Evolutionary conservation across 2,329 filamentous ascomycete species (phyloP).

Genomic region (Aspergillus hiratsukae): DNA sequence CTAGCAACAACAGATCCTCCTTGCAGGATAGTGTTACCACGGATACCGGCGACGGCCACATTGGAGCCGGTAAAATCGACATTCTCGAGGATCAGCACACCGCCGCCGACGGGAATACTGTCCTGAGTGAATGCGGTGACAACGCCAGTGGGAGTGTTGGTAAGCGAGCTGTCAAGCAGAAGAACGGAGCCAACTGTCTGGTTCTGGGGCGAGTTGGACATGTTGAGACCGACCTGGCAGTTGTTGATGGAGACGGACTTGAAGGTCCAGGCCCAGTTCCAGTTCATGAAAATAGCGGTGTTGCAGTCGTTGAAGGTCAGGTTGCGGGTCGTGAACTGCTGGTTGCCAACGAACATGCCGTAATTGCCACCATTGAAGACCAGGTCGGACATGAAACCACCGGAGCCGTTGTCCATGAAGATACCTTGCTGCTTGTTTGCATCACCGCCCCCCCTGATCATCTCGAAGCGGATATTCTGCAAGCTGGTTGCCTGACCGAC

Average conservation of each 20-base stretch:
- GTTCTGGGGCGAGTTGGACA: slow-evolving; percentile 60
- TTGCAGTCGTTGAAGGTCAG: slow-evolving; percentile 75
- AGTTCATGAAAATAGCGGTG: slow-evolving; percentile 83
- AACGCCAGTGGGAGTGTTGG: slow-evolving; percentile 70
- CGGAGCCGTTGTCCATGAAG: slow-evolving; percentile 81
- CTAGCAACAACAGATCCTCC: slow-evolving; percentile 66
- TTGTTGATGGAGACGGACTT: slow-evolving; percentile 71
- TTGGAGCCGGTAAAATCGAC: slow-evolving; percentile 73
- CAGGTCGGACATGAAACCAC: slow-evolving; percentile 78
- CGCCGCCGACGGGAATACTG: slow-evolving; percentile 65
- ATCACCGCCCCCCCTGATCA: slow-evolving; percentile 61
- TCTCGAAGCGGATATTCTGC: slow-evolving; percentile 78
- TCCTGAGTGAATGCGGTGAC: slow-evolving; percentile 65
- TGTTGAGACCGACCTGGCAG: slow-evolving; percentile 72
- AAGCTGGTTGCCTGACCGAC: slow-evolving; percentile 77
- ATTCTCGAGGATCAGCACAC: slow-evolving; percentile 81
- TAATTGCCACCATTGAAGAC: slow-evolving; percentile 77
- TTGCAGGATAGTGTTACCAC: slow-evolving; percentile 58
- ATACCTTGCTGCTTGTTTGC: slow-evolving; percentile 70
- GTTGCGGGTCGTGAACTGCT: slow-evolving; percentile 84
- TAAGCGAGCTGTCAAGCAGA: slow-evolving; percentile 74
- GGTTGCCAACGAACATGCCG: slow-evolving; percentile 75
- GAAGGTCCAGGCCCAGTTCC: slow-evolving; percentile 85
- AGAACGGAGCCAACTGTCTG: slow-evolving; percentile 84
- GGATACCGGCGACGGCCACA: slow-evolving; percentile 59